These are phyloP conservation scores for Mycosphaerelloides madeirae DNA, from an alignment of 2,329 filamentous ascomycete species.

Conservation along the genomic window DNA sequence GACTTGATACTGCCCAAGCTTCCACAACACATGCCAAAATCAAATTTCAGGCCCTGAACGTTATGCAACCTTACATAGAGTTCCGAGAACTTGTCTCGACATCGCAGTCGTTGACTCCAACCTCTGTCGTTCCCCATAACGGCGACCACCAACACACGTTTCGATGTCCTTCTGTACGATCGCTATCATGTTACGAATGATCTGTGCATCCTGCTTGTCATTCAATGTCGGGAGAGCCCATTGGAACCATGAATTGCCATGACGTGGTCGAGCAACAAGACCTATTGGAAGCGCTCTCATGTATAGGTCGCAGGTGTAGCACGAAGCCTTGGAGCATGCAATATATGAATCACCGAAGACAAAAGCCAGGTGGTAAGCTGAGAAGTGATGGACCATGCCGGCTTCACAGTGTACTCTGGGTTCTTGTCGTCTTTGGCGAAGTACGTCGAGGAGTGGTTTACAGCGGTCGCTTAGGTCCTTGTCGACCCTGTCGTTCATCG, in stretches of 20 bases:
- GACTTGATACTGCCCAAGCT: no score
- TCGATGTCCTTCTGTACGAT: no score
- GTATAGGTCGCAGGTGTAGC: conserved; percentile 1
- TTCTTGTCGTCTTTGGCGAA: background rate
- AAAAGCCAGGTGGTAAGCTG: background rate
- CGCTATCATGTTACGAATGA: no score
- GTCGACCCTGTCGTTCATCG: background rate
- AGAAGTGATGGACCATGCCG: background rate
- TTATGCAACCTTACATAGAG: no score
- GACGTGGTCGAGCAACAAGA: background rate
- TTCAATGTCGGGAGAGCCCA: no score
- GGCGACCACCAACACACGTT: no score
- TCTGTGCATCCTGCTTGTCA: no score
- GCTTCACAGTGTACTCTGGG: conserved; percentile 3
- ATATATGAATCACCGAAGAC: background rate
- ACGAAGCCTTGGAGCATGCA: conserved; percentile 4
- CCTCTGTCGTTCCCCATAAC: no score
- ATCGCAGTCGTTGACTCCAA: no score
- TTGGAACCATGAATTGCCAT: conserved; percentile 3
- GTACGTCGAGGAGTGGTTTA: background rate
- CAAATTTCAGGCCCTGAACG: no score
- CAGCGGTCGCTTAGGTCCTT: background rate
- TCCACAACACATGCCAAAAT: no score
- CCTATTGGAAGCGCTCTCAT: background rate
- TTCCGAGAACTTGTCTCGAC: no score